phyloP scores from a whole-genome alignment of 495 filamentous ascomycete genomes.

The Chaetomium cochliodes region DNA sequence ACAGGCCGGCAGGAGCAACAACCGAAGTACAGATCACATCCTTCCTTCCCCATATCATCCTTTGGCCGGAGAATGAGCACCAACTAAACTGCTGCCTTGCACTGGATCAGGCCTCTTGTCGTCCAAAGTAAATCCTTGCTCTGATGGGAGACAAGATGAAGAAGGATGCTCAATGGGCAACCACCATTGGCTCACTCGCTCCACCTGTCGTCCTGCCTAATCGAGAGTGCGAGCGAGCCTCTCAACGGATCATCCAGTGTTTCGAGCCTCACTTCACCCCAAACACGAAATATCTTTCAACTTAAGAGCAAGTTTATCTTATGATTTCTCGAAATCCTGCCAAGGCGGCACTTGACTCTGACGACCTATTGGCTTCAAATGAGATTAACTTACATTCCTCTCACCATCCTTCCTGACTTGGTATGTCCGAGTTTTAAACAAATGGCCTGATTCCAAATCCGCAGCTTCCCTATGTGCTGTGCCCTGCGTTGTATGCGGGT shows the following conservation, averaged over 20 bases:
- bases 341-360: background rate
- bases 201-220: background rate
- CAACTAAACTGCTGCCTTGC: background rate
- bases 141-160: background rate
- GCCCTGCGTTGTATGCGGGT: no score
- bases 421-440: background rate
- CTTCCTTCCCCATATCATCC: no score
- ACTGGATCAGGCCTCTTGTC: background rate
- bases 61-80: no score
- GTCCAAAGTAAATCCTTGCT: background rate
- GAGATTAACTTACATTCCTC: no score
- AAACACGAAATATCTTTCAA: background rate
- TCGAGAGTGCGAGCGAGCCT: background rate
- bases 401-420: no score
- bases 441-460: background rate
- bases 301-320: background rate
- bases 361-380: background rate
- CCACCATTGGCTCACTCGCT: background rate
- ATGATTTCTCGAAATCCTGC: background rate
- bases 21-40: no score
- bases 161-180: background rate
- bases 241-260: background rate
- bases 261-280: background rate
- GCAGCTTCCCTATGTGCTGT: background rate
- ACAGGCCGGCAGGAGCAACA: no score